phyloP scores from a whole-genome alignment of 805 yeast genomes.

The Wickerhamiella azyma region DNA sequence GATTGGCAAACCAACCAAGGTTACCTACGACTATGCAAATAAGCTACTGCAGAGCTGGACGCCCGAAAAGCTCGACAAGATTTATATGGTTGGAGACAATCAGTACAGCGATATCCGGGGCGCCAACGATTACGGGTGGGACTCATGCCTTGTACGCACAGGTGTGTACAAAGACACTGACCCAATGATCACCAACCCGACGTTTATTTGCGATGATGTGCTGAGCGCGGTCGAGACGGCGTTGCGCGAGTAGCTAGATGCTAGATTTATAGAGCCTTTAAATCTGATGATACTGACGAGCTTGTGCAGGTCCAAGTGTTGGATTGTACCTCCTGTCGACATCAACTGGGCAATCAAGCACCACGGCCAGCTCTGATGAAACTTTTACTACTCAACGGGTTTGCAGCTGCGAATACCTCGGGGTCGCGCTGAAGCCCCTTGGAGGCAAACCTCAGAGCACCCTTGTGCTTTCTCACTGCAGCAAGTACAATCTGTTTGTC shows the following conservation, averaged over 20 bases:
- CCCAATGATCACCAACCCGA: constrained; percentile 31
- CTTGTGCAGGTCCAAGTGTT: too few species aligned
- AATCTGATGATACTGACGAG: too few species aligned
- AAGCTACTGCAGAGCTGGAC: constrained; percentile 60
- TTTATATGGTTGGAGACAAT: constrained; percentile 95
- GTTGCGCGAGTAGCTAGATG: constrained; percentile 5
- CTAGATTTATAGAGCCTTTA: background rate
- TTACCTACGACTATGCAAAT: constrained; percentile 73
- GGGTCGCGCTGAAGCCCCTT: too few species aligned
- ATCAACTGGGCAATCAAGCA: too few species aligned
- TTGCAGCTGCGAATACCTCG: too few species aligned
- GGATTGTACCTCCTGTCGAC: too few species aligned
- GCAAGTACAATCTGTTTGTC: background rate
- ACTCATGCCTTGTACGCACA: constrained; percentile 65
- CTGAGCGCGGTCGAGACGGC: constrained; percentile 33
- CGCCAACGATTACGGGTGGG: constrained; percentile 81
- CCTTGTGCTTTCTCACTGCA: background rate
- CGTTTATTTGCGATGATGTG: constrained; percentile 38
- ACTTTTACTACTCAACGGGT: too few species aligned
- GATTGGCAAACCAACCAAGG: constrained; percentile 82
- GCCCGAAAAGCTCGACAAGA: constrained; percentile 30
- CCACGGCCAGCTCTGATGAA: too few species aligned
- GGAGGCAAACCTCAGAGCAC: too few species aligned
- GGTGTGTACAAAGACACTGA: constrained; percentile 66
- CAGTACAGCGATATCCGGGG: constrained; percentile 89